phyloP scores from a whole-genome alignment of 2,329 filamentous ascomycete species.

The Aspergillus sojae region DNA sequence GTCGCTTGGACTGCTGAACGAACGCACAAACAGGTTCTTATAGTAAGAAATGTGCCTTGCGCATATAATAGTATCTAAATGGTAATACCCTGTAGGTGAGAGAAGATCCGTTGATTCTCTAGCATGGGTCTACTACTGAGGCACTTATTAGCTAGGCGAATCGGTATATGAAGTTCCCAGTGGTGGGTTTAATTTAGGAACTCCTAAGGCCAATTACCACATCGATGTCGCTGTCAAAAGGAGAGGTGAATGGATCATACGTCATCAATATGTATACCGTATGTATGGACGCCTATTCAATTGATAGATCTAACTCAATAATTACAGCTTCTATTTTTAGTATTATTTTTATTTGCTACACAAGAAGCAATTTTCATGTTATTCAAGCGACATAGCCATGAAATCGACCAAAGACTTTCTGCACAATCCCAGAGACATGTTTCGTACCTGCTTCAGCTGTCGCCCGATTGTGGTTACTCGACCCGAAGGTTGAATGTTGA shows the following conservation, averaged over 20 bases:
- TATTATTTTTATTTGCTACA: background rate
- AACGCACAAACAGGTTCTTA: background rate
- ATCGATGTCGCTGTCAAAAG: background rate
- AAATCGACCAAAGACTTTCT: background rate
- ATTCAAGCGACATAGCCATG: background rate
- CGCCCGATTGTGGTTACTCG: background rate
- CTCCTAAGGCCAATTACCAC: background rate
- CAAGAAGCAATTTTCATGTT: background rate
- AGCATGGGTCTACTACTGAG: background rate
- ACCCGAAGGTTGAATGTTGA: conserved; percentile 11
- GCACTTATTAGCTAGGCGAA: background rate
- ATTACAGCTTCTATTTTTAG: background rate
- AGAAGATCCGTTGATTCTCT: background rate
- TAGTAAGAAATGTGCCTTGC: background rate
- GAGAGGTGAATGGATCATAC: background rate
- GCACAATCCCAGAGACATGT: background rate
- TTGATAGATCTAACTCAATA: background rate
- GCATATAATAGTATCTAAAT: background rate
- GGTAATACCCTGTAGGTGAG: background rate
- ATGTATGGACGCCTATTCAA: background rate
- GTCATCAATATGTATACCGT: background rate
- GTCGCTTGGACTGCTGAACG: background rate
- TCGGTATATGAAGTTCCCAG: background rate
- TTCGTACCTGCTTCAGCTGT: conserved; percentile 2
- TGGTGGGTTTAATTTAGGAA: background rate